Evolutionary conservation across 1,284 basidiomycete genomes (phyloP).

Genomic region (Cutaneotrichosporon dermatis): DNA sequence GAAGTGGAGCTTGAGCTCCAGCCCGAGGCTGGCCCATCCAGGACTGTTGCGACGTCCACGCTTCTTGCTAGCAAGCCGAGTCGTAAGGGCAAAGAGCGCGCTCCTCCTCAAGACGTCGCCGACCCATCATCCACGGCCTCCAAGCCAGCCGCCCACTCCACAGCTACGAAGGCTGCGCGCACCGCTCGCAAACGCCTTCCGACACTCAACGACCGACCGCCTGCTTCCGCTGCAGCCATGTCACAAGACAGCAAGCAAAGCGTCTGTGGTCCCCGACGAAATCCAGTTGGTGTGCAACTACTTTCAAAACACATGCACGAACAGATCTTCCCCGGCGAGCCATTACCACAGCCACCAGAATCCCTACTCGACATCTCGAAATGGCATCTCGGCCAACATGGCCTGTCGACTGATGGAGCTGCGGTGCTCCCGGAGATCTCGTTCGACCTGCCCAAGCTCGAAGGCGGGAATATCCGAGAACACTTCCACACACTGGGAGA

Average conservation of each 20-base stretch:
- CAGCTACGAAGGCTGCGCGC: background rate
- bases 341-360: slow-evolving; percentile 61
- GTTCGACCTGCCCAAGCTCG: slow-evolving; percentile 78
- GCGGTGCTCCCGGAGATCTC: slow-evolving; percentile 71
- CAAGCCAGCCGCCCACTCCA: background rate
- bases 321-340: slow-evolving; percentile 74
- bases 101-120: slow-evolving; percentile 1
- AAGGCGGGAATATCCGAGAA: slow-evolving; percentile 76
- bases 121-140: too few species aligned
- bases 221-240: background rate
- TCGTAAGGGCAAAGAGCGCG: slow-evolving; percentile 31
- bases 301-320: slow-evolving; percentile 72
- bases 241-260: background rate
- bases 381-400: slow-evolving; percentile 73
- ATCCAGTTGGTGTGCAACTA: slow-evolving; percentile 87
- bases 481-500: slow-evolving; percentile 83
- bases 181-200: background rate
- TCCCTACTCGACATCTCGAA: slow-evolving; percentile 68
- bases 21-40: background rate
- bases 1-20: background rate
- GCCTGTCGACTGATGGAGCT: slow-evolving; percentile 72
- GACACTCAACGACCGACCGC: background rate
- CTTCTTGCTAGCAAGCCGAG: background rate
- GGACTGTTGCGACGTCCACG: background rate
- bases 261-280: slow-evolving; percentile 53